These are phyloP conservation scores for Melastoma candidum DNA, from an alignment of 441 rosid genomes.

Conservation along the genomic window DNA sequence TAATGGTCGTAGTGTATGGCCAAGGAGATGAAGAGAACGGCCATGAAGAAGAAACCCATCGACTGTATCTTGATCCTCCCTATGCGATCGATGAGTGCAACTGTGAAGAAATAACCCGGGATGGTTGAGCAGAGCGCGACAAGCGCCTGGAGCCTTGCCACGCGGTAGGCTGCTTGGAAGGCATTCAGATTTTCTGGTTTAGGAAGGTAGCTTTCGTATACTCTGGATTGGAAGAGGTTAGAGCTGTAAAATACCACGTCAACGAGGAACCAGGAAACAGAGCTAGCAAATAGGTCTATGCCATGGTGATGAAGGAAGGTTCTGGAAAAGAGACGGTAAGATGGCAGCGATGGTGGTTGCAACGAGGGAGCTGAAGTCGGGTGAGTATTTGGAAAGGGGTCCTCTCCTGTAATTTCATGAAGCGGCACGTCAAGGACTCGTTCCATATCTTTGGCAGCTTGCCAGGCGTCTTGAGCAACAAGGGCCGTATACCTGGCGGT, in stretches of 20 bases:
- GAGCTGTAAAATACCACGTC: slow-evolving; percentile 55
- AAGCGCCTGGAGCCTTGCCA: slow-evolving; percentile 35
- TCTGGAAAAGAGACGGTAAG: slow-evolving; percentile 41
- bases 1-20: slow-evolving; percentile 35
- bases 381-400: not conserved
- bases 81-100: slow-evolving; percentile 45
- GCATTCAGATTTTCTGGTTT: slow-evolving; percentile 5
- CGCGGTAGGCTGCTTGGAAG: slow-evolving; percentile 26
- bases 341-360: slow-evolving; percentile 5
- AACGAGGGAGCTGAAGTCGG: no score
- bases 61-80: slow-evolving; percentile 57
- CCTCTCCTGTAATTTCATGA: slow-evolving; percentile 31
- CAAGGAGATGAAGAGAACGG: slow-evolving; percentile 34
- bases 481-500: slow-evolving; percentile 74
- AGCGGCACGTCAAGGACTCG: slow-evolving; percentile 36
- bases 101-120: slow-evolving; percentile 60
- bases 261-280: slow-evolving; percentile 49
- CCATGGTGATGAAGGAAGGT: slow-evolving; percentile 53
- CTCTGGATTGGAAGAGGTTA: slow-evolving; percentile 44
- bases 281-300: slow-evolving; percentile 45
- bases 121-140: slow-evolving; percentile 44
- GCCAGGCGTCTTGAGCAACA: slow-evolving; percentile 43
- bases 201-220: slow-evolving; percentile 17
- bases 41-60: slow-evolving; percentile 53
- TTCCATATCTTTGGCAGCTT: slow-evolving; percentile 64